These are phyloP conservation scores for Lactifluus pinguis DNA, from an alignment of 768 basidiomycete genomes.

Conservation along the genomic window DNA sequence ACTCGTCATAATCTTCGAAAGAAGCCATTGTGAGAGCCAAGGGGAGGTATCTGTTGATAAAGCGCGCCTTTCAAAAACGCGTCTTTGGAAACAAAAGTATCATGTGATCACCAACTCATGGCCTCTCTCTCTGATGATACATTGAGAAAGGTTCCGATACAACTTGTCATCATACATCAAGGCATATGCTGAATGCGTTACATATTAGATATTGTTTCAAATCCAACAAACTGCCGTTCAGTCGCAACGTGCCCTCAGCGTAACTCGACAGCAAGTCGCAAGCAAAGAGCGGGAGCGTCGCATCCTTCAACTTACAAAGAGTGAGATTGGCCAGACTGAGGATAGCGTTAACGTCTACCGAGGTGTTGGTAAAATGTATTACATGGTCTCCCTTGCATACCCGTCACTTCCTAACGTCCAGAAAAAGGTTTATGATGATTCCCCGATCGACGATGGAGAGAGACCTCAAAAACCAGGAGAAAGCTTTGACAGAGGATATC, in stretches of 20 bases:
- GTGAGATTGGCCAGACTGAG: constrained; percentile 66
- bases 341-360: constrained; percentile 80
- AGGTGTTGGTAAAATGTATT: constrained; percentile 91
- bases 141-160: constrained; percentile 51
- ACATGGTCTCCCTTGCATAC: neutral
- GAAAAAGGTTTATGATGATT: constrained; percentile 78
- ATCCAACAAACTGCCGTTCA: constrained; percentile 87
- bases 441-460: constrained; percentile 73
- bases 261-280: constrained; percentile 65
- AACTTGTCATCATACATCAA: neutral
- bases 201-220: constrained; percentile 73
- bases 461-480: constrained; percentile 68
- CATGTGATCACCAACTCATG: constrained; percentile 16
- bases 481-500: constrained; percentile 78
- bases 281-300: constrained; percentile 84
- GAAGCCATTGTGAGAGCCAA: constrained; percentile 37
- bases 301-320: constrained; percentile 81
- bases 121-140: constrained; percentile 56
- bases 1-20: constrained; percentile 81
- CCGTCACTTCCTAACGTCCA: constrained; percentile 3
- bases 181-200: neutral
- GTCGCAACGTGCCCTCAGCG: constrained; percentile 68
- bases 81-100: constrained; percentile 6
- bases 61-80: neutral
- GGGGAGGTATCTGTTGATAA: too few relatives aligned